Evolutionary conservation across 225 moss, liverwort and hornwort genomes (phyloP).

Genomic region (Takakia lepidozioides): DNA sequence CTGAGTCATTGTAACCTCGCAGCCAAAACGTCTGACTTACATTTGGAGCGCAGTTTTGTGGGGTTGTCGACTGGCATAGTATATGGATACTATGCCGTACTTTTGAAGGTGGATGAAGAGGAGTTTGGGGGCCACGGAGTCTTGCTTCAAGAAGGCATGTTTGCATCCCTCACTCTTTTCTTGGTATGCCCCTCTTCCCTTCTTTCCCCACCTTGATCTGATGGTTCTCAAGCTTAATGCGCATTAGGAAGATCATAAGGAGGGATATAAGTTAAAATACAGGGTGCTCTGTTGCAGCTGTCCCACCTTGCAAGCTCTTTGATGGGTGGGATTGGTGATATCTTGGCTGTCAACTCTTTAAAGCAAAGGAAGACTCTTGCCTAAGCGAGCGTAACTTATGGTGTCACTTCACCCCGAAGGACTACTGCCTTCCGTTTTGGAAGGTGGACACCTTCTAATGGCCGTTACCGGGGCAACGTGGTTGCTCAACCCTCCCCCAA

Average conservation of each 20-base stretch:
- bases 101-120: conserved; percentile 79
- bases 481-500: too few species aligned
- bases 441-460: too few species aligned
- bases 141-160: conserved; percentile 81
- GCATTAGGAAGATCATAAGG: background rate
- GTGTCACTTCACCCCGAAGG: too few species aligned
- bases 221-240: background rate
- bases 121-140: conserved; percentile 81
- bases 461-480: too few species aligned
- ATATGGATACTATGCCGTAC: conserved; percentile 57
- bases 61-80: conserved; percentile 53
- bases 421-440: too few species aligned
- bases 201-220: background rate
- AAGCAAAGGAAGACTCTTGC: too few species aligned
- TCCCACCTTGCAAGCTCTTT: too few species aligned
- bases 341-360: background rate
- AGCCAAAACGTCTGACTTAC: too few species aligned
- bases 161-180: conserved; percentile 81
- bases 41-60: conserved; percentile 34
- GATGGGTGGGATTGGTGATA: background rate
- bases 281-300: too few species aligned
- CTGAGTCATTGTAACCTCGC: too few species aligned
- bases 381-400: too few species aligned
- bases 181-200: conserved; percentile 30
- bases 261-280: too few species aligned